These are phyloP conservation scores for Medicago ruthenica DNA, from an alignment of 306 rosid species.

Conservation along the genomic window DNA sequence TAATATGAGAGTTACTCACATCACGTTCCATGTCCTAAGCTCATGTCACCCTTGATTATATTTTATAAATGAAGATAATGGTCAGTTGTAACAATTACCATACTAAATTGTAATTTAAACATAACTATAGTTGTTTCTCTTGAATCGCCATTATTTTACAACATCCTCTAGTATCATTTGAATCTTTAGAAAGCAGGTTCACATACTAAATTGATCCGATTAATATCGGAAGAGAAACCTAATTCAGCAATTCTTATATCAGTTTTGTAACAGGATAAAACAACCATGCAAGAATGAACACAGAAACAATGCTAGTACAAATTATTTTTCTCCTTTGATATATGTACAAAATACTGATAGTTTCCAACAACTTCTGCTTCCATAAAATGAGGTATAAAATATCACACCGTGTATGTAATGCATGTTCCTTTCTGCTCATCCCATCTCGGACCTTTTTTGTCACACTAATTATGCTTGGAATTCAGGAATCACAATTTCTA, in stretches of 20 bases:
- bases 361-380: conserved; percentile 17
- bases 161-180: too few species aligned
- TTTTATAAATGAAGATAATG: too few species aligned
- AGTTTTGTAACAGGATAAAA: too few species aligned
- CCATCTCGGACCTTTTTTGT: neutral
- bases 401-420: neutral
- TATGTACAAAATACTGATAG: neutral
- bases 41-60: too few species aligned
- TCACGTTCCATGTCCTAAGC: too few species aligned
- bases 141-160: too few species aligned
- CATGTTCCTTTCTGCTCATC: conserved; percentile 11
- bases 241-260: neutral
- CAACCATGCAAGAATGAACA: neutral
- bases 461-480: neutral
- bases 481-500: conserved; percentile 11
- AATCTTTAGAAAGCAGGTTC: conserved; percentile 1
- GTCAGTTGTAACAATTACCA: too few species aligned
- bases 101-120: too few species aligned
- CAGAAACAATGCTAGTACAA: neutral
- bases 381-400: neutral
- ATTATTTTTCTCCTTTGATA: neutral
- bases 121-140: too few species aligned
- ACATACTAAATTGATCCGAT: conserved; percentile 13
- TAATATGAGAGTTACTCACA: too few species aligned
- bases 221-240: neutral